Base-by-base conservation (phyloP, 495 filamentous ascomycete genomes). In the Podospora australis region DNA sequence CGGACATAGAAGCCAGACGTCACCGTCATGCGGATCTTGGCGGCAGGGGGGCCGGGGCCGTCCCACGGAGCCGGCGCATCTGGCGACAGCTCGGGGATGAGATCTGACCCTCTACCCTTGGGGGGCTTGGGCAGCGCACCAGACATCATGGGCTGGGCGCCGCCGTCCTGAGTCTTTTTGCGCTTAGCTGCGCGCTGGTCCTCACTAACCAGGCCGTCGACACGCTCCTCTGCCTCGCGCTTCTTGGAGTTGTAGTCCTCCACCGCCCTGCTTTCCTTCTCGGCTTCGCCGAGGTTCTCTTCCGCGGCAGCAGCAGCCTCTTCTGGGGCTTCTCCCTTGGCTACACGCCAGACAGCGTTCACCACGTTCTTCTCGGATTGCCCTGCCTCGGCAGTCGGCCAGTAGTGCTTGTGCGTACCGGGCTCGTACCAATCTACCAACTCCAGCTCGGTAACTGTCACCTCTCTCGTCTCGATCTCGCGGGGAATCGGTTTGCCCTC, bases 1-100 rank as follows among this genome's bases (percentile, higher is more conserved):
- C 92, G 87, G 32, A 99, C 92, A 67, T 99, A 99, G 74, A 97
- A 99, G 34, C 92, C 92, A 3, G 89, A 95, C 4, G 89, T 84
- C 32, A 96, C 92, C 1, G 86, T 95, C 86, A 99, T 88, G 46
- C 82, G 79, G 41, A 99, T 78, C 61, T 78, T 86, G 32, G 80
- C 83, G 6, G 90, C 90, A 2, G 88, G 79, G 6, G 84, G 81
- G 6, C 72, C 74, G 50, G 77, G 72, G 42, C 65, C 68, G 23
- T 67, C 67, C 66, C 70, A 70, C 6, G 67, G 63, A 13, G 65
- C 57, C 4, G 68, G 60, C 4, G 65, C 55, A 24, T 64, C 50
- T 10, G 69, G 47, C 24, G 63, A 59, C 11, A 64, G 41, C 22
- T 58, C 49, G 3, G 66, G 65, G 16, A 67, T 56, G 13, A 70